Base-by-base conservation (phyloP, 129 eudicot genomes). In the Gnaphalium uliginosum region DNA sequence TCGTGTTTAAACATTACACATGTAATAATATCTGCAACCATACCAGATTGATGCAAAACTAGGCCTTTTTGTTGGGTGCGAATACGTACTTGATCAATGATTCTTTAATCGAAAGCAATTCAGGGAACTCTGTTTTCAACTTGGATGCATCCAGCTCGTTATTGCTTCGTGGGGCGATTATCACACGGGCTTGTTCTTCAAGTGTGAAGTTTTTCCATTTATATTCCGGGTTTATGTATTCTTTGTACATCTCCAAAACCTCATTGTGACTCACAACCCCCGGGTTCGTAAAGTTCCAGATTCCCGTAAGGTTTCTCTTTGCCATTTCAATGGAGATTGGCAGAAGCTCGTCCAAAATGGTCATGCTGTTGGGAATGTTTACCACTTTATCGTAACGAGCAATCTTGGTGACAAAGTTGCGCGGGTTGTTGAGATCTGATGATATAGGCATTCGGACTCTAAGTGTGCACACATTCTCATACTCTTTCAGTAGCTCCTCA, bases 271-370 rank as follows among this genome's bases (percentile, higher is more conserved):
- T 90, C 26, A 90, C 97, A 2, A 89, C 99, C 27, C 97, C 99
- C 4, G 99, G 99, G 72, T 95, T 91, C 8, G 99, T 95, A 69
- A 91, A 94, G 85, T 94, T 94, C 91, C 93, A 94, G 43, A 94
- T 85, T 53, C 97, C 98, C 76, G 69, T 85, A 1, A 90, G 91
- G 81, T 94, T 90, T n/a, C 98, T 57, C 71, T 94, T 90, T 4
- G 98, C 98, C 98, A 94, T 94, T 85, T 94, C 98, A 5, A 94
- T 90, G 25, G 98, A 88, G 63, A 93, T 90, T 3, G 98, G 96
- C 37, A 93, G 86, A 74, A 93, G 92, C 87, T 93, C 98, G 62
- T 94, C 98, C 86, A 94, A 84, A 81, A 94, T 82, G 29, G 90
- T 90, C 98, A 94, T 94, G 80, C 96, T 88, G 93, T 94, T 94